phyloP scores from a whole-genome alignment of 805 yeast genomes.

The Ogataea glucozyma region DNA sequence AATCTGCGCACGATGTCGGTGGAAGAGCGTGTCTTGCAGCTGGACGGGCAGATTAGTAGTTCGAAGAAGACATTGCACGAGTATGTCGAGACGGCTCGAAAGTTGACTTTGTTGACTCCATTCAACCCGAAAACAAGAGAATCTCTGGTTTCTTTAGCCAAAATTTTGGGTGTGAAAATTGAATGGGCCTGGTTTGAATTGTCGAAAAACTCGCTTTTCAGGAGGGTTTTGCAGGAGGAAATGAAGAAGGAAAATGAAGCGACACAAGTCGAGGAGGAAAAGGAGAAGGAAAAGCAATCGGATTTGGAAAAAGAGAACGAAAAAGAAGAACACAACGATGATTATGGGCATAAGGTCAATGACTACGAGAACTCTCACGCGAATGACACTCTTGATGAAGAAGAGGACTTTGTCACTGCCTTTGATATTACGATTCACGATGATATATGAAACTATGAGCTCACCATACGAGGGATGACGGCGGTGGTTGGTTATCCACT shows the following conservation, averaged over 20 bases:
- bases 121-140: slow-evolving; percentile 55
- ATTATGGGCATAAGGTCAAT: too few relatives aligned
- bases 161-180: slow-evolving; percentile 49
- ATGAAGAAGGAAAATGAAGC: slow-evolving; percentile 4
- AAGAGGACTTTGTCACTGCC: slow-evolving; percentile 24
- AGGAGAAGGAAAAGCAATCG: background rate
- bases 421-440: slow-evolving; percentile 21
- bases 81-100: slow-evolving; percentile 37
- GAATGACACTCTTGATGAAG: too few relatives aligned
- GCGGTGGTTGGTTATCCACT: too few relatives aligned
- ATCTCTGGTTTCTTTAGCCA: slow-evolving; percentile 43
- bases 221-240: slow-evolving; percentile 13
- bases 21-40: slow-evolving; percentile 12
- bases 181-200: slow-evolving; percentile 61
- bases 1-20: slow-evolving; percentile 13
- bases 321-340: background rate
- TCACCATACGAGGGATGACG: too few relatives aligned
- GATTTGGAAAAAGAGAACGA: background rate
- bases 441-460: too few relatives aligned
- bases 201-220: slow-evolving; percentile 37
- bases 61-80: slow-evolving; percentile 40
- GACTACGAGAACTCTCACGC: too few relatives aligned
- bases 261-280: slow-evolving; percentile 1
- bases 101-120: slow-evolving; percentile 53
- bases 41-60: slow-evolving; percentile 22